phyloP scores from a whole-genome alignment of 169 alveolate species.

The Cryptosporidium canis region DNA sequence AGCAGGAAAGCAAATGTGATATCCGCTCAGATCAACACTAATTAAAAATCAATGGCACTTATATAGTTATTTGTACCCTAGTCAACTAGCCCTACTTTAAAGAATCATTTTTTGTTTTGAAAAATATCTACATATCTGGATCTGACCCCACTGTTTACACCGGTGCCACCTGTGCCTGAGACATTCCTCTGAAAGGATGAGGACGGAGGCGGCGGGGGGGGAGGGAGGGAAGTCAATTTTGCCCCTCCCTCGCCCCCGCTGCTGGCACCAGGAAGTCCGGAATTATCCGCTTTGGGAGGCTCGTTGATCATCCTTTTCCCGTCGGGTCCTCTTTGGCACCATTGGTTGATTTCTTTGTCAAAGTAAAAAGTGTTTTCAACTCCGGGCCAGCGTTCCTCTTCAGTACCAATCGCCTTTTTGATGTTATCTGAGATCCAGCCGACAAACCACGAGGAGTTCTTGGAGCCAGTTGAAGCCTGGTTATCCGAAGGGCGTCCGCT shows the following conservation, averaged over 20 bases:
- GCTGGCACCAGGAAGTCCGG: not conserved
- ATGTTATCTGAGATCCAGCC: slow-evolving; percentile 72
- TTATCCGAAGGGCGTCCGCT: not conserved
- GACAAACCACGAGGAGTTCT: slow-evolving; percentile 67
- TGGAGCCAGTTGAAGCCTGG: not conserved
- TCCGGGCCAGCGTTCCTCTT: slow-evolving; percentile 77
- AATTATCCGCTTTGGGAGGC: not conserved
- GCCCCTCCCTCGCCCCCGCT: not conserved
- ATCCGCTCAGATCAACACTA: not conserved
- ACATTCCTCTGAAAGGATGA: not conserved
- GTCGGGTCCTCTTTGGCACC: slow-evolving; percentile 74
- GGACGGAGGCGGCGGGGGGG: slow-evolving; percentile 1
- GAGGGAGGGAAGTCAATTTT: not conserved
- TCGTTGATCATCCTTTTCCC: slow-evolving; percentile 24
- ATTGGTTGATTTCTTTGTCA: slow-evolving; percentile 71
- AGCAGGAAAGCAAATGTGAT: slow-evolving; percentile 95
- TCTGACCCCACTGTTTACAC: slow-evolving; percentile 14
- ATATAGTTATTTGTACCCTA: not conserved
- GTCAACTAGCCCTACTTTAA: not conserved
- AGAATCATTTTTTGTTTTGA: slow-evolving; percentile 9
- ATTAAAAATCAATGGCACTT: not conserved
- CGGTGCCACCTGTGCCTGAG: not conserved
- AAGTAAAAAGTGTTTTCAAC: slow-evolving; percentile 75
- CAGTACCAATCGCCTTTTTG: slow-evolving; percentile 73
- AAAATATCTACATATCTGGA: slow-evolving; percentile 67